phyloP scores from a whole-genome alignment of 768 basidiomycete genomes.

The Amanita rimosa region DNA sequence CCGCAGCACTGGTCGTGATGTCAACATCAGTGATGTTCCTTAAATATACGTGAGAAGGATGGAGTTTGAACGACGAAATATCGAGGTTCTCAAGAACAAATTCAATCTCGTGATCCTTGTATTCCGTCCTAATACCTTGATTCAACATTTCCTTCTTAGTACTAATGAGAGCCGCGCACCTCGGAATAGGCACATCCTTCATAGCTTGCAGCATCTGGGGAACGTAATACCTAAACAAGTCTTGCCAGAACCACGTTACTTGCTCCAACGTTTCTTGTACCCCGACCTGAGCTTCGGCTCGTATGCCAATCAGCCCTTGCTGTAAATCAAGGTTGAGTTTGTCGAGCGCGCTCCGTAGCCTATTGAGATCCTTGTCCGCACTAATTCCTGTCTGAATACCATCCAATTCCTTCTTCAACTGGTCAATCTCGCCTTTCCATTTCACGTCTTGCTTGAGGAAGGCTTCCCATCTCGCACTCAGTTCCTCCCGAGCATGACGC shows the following conservation, averaged over 20 bases:
- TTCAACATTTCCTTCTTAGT: conserved; percentile 1
- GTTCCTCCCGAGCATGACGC: conserved; percentile 26
- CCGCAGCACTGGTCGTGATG: conserved; percentile 27
- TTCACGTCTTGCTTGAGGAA: conserved; percentile 36
- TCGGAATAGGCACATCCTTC: conserved; percentile 58
- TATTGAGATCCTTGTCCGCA: conserved; percentile 37
- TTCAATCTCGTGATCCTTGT: conserved; percentile 55
- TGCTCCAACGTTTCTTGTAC: conserved; percentile 47
- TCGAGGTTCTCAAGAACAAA: conserved; percentile 70
- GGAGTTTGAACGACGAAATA: conserved; percentile 51
- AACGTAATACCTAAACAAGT: conserved; percentile 70
- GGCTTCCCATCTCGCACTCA: conserved; percentile 39
- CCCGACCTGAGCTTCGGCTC: conserved; percentile 26
- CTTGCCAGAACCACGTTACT: conserved; percentile 71
- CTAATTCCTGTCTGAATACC: conserved; percentile 34
- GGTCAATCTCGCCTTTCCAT: conserved; percentile 41
- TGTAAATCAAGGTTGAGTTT: conserved; percentile 40
- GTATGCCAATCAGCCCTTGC: conserved; percentile 22
- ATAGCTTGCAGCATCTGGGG: conserved; percentile 43
- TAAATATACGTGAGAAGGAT: conserved; percentile 62
- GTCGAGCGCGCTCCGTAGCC: conserved; percentile 34
- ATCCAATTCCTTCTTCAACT: conserved; percentile 31
- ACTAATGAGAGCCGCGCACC: conserved; percentile 22
- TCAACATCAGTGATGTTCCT: conserved; percentile 54
- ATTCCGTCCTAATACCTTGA: conserved; percentile 45